Evolutionary conservation across 2,329 filamentous ascomycete species (phyloP).

Genomic region (Pseudocercospora fuligena): DNA sequence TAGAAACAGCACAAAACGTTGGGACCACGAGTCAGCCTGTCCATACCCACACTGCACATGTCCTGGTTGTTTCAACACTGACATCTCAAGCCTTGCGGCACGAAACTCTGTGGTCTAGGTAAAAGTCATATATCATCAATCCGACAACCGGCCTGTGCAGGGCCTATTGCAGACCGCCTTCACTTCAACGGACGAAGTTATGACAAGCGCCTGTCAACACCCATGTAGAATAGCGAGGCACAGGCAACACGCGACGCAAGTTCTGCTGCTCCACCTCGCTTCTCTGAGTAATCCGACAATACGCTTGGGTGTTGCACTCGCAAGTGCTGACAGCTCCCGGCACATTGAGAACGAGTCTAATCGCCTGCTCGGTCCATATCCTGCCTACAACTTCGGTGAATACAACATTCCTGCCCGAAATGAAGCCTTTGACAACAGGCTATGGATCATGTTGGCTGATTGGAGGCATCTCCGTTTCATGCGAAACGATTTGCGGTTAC

Average conservation of each 20-base stretch:
- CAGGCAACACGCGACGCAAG: background rate
- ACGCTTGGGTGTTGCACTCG: slow-evolving; percentile 46
- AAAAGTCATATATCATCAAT: background rate
- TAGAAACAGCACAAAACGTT: background rate
- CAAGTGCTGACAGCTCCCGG: slow-evolving; percentile 37
- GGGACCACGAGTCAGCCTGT: background rate
- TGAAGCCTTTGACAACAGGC: slow-evolving; percentile 89
- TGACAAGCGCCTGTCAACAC: background rate
- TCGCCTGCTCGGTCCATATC: slow-evolving; percentile 76
- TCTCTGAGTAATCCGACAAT: slow-evolving; percentile 64
- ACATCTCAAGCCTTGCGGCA: slow-evolving; percentile 4
- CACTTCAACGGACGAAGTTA: background rate
- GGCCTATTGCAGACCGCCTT: background rate
- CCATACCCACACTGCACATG: no score
- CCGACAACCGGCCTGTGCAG: background rate
- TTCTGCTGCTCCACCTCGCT: background rate
- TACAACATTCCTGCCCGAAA: slow-evolving; percentile 74
- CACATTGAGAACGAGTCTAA: slow-evolving; percentile 79
- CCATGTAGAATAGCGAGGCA: background rate
- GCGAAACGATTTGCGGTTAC: slow-evolving; percentile 66
- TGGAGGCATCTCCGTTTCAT: slow-evolving; percentile 81
- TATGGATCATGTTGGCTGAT: slow-evolving; percentile 95
- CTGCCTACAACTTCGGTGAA: slow-evolving; percentile 85
- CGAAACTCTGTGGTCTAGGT: background rate
- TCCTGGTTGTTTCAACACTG: background rate